Base-by-base conservation (phyloP, 192 early-diverging fungal species). In the Lobosporangium transversale region DNA sequence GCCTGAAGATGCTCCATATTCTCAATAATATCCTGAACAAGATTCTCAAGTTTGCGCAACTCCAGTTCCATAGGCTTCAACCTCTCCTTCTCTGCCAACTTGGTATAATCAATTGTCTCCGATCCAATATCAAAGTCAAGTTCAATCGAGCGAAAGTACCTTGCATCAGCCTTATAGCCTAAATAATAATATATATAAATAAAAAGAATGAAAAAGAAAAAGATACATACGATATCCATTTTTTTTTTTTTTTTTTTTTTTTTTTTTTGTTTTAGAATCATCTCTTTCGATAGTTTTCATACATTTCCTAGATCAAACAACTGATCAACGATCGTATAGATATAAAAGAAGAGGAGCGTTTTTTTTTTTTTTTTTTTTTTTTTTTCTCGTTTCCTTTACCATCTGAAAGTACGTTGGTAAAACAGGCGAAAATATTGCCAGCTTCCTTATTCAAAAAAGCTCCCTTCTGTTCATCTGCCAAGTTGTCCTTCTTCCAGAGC, bases 61-160 rank as follows among this genome's bases (percentile, higher is more conserved):
- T 97, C 96, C n/a, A 91, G 58, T 79, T 98, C 96, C 71, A 95
- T 80, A 24, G 96, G 96, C 71, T 86, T 86, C 21, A 98, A 79
- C 74, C 95, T 94, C 76, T 96, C 91, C 29, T 89, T 80, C 55
- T 88, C 85, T 36, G 86, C 87, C 48, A 93, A 44, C 62, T 87
- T 88, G 44, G 79, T 63, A 55, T 86, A 87, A 58, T 96, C 96
- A 54, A 90, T 84, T 21, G 94, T 91, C 75, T 94, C 92, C 20
- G 94, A 93, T 32, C 95, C 95, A 32, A 94, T 89, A 37, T 93
- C 90, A 53, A 96, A 86, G 53, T 89, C 89, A 24, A 97, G 73
- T 63, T 91, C 86, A 66, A 97, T 82, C 14, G 84, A 83, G 36
- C 90, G 86, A 43, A 73, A 81, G 59, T 85, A 87, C 66, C 82